These are phyloP conservation scores for Medicago truncatula DNA, from an alignment of 306 rosid genomes.

Conservation along the genomic window MtrunA17r5.0-ANR NC_053044.1:846501-847000, in stretches of 20 bases:
- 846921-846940: not conserved
- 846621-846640: conserved; percentile 53
- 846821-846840: not conserved
- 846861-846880: conserved; percentile 6
- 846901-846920: conserved; percentile 2
- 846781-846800: not conserved
- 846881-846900: not conserved
- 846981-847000: not conserved
- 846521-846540: conserved; percentile 55
- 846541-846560: conserved; percentile 54
- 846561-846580: conserved; percentile 52
- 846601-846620: conserved; percentile 45
- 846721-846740: conserved; percentile 38
- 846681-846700: conserved; percentile 45
- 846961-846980: not conserved
- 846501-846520: conserved; percentile 50
- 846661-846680: conserved; percentile 58
- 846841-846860: not conserved
- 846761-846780: conserved; percentile 35
- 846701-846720: conserved; percentile 47
- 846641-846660: conserved; percentile 60
- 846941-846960: not conserved
- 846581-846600: conserved; percentile 43
- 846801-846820: not conserved
- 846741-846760: conserved; percentile 38